Evolutionary conservation across 1,139 yeast genomes (phyloP).

Genomic region (Geotrichum citri-aurantii): DNA sequence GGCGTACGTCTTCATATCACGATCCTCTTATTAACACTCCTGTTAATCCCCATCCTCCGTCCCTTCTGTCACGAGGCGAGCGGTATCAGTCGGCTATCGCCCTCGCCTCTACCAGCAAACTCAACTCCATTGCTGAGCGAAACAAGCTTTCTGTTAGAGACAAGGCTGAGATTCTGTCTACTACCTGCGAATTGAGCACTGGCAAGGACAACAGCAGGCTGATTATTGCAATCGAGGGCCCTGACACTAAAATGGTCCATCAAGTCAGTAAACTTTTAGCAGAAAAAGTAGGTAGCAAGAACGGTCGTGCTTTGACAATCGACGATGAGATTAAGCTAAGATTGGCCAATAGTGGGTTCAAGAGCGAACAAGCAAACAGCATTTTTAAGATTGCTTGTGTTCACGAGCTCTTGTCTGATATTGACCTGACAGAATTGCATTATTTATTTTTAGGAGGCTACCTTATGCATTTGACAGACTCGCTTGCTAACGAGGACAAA

Average conservation of each 20-base stretch:
- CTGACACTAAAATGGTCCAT: constrained; percentile 23
- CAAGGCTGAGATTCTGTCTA: constrained; percentile 29
- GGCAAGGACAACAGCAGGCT: background rate
- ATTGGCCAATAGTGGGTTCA: constrained; percentile 20
- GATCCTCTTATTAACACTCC: constrained; percentile 27
- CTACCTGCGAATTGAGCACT: constrained; percentile 23
- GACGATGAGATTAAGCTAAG: background rate
- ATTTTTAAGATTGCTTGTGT: constrained; percentile 30
- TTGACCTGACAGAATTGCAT: constrained; percentile 14
- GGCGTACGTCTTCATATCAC: constrained; percentile 31
- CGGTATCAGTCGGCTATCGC: constrained; percentile 28
- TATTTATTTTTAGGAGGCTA: constrained; percentile 26
- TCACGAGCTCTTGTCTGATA: constrained; percentile 26
- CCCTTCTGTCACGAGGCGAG: constrained; percentile 19
- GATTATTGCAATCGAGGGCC: constrained; percentile 29
- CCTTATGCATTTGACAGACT: constrained; percentile 28
- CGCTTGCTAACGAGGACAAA: constrained; percentile 19
- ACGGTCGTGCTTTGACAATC: background rate
- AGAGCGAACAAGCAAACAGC: constrained; percentile 25
- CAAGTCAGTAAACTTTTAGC: constrained; percentile 20
- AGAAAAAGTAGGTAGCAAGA: constrained; percentile 7
- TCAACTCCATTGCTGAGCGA: constrained; percentile 15
- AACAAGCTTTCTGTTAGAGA: constrained; percentile 22
- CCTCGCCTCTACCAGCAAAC: constrained; percentile 19
- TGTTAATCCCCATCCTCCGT: constrained; percentile 10